Base-by-base conservation (phyloP, 1,139 yeast genomes). In the Hansenula sp. region DNA sequence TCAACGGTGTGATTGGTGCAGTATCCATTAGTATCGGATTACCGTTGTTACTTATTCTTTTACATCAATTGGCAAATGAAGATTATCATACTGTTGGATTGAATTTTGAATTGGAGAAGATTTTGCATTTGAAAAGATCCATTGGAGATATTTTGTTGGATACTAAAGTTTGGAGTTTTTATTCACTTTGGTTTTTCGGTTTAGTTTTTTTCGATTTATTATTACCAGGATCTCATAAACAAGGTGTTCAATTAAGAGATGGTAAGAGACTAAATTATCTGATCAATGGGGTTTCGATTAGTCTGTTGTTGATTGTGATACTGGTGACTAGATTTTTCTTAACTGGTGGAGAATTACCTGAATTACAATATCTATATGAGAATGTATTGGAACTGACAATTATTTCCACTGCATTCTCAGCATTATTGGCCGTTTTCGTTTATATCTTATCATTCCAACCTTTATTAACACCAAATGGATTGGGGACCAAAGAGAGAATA, bases 1-100 rank as follows among this genome's bases (percentile, higher is more conserved):
- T 93, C 64, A 72, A 75, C 31, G 99, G 99, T 0, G 66, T 76
- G 9, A 64, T 77, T 0, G 99, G 99, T 4, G 89, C 94, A 0
- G 40, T 79, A 4, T 76, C 73, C 6, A 78, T 93, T 43, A 70
- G 93, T 0, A 19, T 80, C 2, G 84, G 84, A 0, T 71, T 93
- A 30, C 96, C 97, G 0, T 38, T 72, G 0, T 68, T 88, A 13
- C 71, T 86, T 33, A 65, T 81, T 16, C 64, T 74, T 13, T 71
- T 91, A 48, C 82, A 80, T 46, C 72, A 84, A 44, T 62, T 80
- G 47, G 65, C 75, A 49, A 83, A 84, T 55, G 76, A 79, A 27
- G 59, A 65, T n/a, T 81, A 82, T 57, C 71, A 76, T 41, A 61
- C 77, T 32, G 62, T 65, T 31, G 88, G 88, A 3, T 41, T 62